A percentile compares a stretch with the other conserved stretches of the same genome.
These are phyloP conservation scores for Solanum ossicruentum DNA, from an alignment of 257 asterid genomes.

Conservation along the genomic window DNA sequence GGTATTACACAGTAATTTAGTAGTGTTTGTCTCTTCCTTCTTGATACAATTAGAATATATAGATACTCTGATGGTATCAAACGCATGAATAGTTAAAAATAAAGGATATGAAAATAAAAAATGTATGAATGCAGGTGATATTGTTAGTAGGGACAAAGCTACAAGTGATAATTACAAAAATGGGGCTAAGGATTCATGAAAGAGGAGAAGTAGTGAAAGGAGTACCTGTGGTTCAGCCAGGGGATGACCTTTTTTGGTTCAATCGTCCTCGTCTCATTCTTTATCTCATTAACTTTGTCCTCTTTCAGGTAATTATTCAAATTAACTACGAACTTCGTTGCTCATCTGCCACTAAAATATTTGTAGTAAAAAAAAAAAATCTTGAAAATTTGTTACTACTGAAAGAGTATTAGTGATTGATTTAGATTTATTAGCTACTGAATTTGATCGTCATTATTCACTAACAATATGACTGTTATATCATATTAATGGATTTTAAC, in stretches of 20 bases:
- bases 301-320: slow-evolving; percentile 57
- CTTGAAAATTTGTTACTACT: too few species aligned
- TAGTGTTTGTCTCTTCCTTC: too few species aligned
- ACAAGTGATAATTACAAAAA: slow-evolving; percentile 79
- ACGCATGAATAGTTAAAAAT: too few species aligned
- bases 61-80: too few species aligned
- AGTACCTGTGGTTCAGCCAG: slow-evolving; percentile 66
- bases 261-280: slow-evolving; percentile 68
- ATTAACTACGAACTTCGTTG: background rate
- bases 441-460: too few species aligned
- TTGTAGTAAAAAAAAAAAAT: background rate
- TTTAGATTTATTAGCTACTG: too few species aligned
- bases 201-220: slow-evolving; percentile 70
- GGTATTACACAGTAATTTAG: too few species aligned
- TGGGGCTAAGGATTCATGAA: slow-evolving; percentile 76
- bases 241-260: slow-evolving; percentile 87
- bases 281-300: slow-evolving; percentile 73
- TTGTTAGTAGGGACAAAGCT: slow-evolving; percentile 77
- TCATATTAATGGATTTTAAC: background rate
- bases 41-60: too few species aligned
- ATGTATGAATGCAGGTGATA: slow-evolving; percentile 33
- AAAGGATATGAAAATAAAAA: too few species aligned
- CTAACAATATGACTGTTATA: too few species aligned
- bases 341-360: background rate
- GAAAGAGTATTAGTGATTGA: too few species aligned